These are phyloP conservation scores for Trifolium repens DNA, from an alignment of 306 rosid species.

Conservation along the genomic window DNA sequence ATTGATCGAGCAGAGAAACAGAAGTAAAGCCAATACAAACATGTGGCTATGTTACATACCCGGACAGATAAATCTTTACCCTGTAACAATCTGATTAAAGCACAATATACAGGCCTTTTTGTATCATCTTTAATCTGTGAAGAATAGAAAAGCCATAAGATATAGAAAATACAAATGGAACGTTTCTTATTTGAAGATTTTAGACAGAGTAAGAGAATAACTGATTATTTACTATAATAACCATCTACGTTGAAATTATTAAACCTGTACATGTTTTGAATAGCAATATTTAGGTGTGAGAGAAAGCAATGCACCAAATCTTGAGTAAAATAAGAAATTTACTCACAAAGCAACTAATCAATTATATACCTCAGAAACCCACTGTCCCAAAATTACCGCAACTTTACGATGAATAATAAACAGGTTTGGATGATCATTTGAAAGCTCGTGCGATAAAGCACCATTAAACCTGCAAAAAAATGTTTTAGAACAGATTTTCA, in stretches of 20 bases:
- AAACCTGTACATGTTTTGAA: constrained; percentile 9
- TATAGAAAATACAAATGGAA: constrained; percentile 28
- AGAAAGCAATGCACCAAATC: constrained; percentile 29
- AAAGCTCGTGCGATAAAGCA: constrained; percentile 84
- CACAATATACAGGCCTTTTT: constrained; percentile 90
- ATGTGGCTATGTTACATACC: constrained; percentile 57
- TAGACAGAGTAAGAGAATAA: constrained; percentile 21
- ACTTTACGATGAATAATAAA: constrained; percentile 89
- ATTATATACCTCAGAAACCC: constrained; percentile 95
- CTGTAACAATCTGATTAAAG: constrained; percentile 82
- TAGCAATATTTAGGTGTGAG: constrained; percentile 11
- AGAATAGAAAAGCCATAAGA: constrained; percentile 41
- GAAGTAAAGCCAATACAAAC: constrained; percentile 23
- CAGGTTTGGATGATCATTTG: constrained; percentile 89
- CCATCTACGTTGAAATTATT: constrained; percentile 16
- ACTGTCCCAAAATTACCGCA: constrained; percentile 90
- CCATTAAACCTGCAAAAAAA: constrained; percentile 83
- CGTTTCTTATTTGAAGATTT: constrained; percentile 36
- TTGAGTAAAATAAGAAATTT: constrained; percentile 19
- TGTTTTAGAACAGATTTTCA: constrained; percentile 37
- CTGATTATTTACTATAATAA: not conserved
- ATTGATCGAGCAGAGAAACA: constrained; percentile 36
- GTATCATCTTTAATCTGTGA: constrained; percentile 87
- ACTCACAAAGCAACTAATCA: constrained; percentile 29
- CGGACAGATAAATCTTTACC: constrained; percentile 82